Base-by-base conservation (phyloP, 2,329 filamentous ascomycete species). In the Cladophialophora chaetospira region DNA sequence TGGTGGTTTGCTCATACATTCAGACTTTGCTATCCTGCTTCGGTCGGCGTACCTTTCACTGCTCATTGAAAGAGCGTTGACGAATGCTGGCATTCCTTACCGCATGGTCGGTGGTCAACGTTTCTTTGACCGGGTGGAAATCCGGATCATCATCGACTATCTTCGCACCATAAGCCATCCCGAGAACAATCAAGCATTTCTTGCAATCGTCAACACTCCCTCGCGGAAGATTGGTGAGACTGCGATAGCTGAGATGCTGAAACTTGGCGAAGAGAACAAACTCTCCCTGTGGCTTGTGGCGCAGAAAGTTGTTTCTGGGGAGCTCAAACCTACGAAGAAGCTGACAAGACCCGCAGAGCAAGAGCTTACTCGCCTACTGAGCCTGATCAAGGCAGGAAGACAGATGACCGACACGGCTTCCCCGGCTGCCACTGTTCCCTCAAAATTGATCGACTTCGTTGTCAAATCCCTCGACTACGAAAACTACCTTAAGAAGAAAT, bases 81-180 rank as follows among this genome's bases (percentile, higher is more conserved):
- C 88, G 11, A 90, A 88, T 66, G 84, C 85, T 9, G 91, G 91
- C 1, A 85, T 97, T 36, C 82, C 91, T 0, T 99, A 97, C 72
- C 86, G 86, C 47, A 97, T 97, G 92, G 87, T 97, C 49, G 93
- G 88, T 66, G 93, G 94, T 1, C 84, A 85, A 61, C 88, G 89
- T 57, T 99, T 99, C 70, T 97, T 95, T 67, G 94, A 99, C 65
- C 85, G 94, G 49, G 82, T 85, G 2, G 93, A 99, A 70, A 88
- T 97, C 68, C 95, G 94, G 71, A 80, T 91, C 5, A 71, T 97
- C 0, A 74, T 97, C 3, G 91, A 97, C 69, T 97, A 99, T 69
- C 78, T 97, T 11, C 84, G 91, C 28, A 87, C 95, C 3, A 85
- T 97, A 28, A 84, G 89, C 67, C 88, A 95, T 61, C 89, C 91